These are phyloP conservation scores for Tympanopsis confertula DNA, from an alignment of 2,329 filamentous ascomycete genomes.

Conservation along the genomic window DNA sequence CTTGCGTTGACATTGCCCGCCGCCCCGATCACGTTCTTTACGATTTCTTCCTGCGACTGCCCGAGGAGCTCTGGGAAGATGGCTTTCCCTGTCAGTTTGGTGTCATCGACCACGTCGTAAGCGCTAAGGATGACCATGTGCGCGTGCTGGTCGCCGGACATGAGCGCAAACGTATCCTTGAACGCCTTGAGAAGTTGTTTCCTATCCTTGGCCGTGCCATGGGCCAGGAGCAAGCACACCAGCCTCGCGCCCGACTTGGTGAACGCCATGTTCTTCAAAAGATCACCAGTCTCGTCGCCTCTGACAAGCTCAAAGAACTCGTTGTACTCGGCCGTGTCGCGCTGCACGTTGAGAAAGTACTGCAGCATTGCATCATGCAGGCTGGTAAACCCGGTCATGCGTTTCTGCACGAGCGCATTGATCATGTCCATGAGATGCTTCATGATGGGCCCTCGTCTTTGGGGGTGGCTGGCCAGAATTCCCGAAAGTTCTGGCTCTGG, in stretches of 20 bases:
- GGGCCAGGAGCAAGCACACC: conserved; percentile 69
- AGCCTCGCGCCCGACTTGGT: conserved; percentile 78
- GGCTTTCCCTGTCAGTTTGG: conserved; percentile 72
- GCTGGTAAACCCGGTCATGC: conserved; percentile 92
- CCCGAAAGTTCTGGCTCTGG: conserved; percentile 54
- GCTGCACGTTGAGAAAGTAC: conserved; percentile 73
- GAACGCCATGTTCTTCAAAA: conserved; percentile 92
- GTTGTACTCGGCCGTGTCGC: conserved; percentile 67
- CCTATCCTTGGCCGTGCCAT: conserved; percentile 83
- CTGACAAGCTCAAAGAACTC: conserved; percentile 87
- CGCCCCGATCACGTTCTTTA: conserved; percentile 51
- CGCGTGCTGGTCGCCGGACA: conserved; percentile 70
- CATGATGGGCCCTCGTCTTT: conserved; percentile 81
- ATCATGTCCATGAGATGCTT: conserved; percentile 75
- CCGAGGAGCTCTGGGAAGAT: conserved; percentile 80
- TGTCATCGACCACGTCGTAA: conserved; percentile 89
- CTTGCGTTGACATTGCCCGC: conserved; percentile 56
- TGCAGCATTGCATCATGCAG: conserved; percentile 97
- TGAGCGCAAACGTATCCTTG: conserved; percentile 77
- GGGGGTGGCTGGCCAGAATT: conserved; percentile 67
- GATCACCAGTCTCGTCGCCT: conserved; percentile 78
- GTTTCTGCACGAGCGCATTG: conserved; percentile 89
- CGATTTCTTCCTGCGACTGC: conserved; percentile 49
- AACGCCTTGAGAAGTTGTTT: conserved; percentile 79
- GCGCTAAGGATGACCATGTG: conserved; percentile 75